A percentile compares a stretch with the other conserved stretches of the same genome.
Conservation (phyloP, 1,284 basidiomycete genomes). For the Farysia itapuensis region DNA sequence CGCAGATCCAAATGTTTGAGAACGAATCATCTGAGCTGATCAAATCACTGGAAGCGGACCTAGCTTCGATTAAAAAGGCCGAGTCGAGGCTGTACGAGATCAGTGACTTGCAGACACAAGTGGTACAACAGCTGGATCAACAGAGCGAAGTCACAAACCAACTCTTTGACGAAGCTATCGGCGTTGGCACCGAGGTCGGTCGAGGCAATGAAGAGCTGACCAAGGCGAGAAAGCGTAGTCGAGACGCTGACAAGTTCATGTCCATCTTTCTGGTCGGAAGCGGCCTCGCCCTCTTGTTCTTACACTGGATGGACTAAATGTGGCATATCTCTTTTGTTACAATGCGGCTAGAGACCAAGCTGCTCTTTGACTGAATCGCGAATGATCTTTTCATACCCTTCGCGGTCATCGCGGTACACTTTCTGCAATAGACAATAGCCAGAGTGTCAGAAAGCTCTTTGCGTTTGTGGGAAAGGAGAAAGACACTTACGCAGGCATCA, state of each 20-base stretch:
- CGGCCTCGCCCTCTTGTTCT: conserved; percentile 78
- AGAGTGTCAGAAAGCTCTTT: no score
- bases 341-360: conserved; percentile 41
- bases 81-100: conserved; percentile 86
- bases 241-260: conserved; percentile 79
- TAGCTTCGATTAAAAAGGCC: conserved; percentile 82
- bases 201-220: conserved; percentile 82
- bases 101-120: conserved; percentile 81
- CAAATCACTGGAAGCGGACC: conserved; percentile 75
- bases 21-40: conserved; percentile 82
- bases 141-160: conserved; percentile 88
- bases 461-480: no score
- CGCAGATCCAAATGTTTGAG: conserved; percentile 88
- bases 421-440: conserved; percentile 31
- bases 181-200: conserved; percentile 77
- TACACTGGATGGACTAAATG: conserved; percentile 66
- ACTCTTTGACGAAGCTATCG: conserved; percentile 83
- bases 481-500: conserved; percentile 65
- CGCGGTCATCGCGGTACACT: conserved; percentile 55
- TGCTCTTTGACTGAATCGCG: conserved; percentile 53
- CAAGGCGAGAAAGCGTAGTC: conserved; percentile 77
- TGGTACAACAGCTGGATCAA: conserved; percentile 78
- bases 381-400: conserved; percentile 54
- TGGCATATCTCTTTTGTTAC: background rate
- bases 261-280: conserved; percentile 83